Conservation (phyloP, 768 basidiomycete species). For the Suillus occidentalis region DNA sequence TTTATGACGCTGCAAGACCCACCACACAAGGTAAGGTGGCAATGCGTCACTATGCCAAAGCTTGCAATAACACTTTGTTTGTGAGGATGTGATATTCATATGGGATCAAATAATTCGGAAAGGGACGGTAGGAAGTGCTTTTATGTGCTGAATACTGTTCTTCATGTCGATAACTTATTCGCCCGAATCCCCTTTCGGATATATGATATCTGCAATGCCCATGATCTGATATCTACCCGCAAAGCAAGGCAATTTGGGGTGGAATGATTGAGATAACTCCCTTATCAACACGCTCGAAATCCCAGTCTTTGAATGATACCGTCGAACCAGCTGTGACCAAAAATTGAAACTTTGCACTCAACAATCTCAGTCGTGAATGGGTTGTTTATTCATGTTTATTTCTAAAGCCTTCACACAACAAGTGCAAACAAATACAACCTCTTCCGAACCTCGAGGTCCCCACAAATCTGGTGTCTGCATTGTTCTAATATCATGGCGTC, state of each 20-base stretch:
- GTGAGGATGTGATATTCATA: background rate
- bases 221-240: background rate
- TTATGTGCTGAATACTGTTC: background rate
- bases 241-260: background rate
- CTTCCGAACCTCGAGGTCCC: background rate
- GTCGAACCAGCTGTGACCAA: background rate
- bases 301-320: background rate
- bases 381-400: background rate
- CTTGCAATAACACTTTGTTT: background rate
- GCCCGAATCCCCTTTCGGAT: background rate
- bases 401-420: constrained; percentile 5
- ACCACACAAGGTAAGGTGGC: background rate
- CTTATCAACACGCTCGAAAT: background rate
- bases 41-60: too few species aligned
- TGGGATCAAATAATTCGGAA: background rate
- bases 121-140: background rate
- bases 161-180: background rate
- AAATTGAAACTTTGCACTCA: background rate
- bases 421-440: background rate
- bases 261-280: background rate
- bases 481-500: constrained; percentile 25
- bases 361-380: background rate
- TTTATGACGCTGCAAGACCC: background rate
- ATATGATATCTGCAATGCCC: background rate
- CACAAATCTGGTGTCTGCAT: constrained; percentile 2